Evolutionary conservation across 768 basidiomycete species (phyloP).

Genomic region (Macrocybe gigantea): DNA sequence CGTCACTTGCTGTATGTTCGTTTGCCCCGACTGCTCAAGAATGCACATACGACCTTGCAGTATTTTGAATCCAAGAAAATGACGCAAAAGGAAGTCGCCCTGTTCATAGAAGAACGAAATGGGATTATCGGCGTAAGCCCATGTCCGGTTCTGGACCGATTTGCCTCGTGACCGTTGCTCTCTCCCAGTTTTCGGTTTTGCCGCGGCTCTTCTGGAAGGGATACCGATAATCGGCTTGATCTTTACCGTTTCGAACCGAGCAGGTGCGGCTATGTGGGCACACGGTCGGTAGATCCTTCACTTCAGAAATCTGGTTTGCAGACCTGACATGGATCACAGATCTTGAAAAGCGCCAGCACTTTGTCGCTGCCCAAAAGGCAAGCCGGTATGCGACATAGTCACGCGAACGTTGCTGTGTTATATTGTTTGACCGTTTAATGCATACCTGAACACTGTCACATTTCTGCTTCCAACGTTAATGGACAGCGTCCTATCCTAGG

Average conservation of each 20-base stretch:
- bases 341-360: conserved; percentile 55
- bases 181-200: conserved; percentile 75
- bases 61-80: conserved; percentile 87
- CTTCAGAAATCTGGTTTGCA: background rate
- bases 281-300: conserved; percentile 41
- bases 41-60: conserved; percentile 23
- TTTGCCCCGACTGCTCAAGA: background rate
- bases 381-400: too few relatives aligned
- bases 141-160: background rate
- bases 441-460: too few relatives aligned
- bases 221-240: conserved; percentile 78
- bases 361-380: conserved; percentile 22
- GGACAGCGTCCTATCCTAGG: too few relatives aligned
- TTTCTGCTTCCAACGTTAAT: too few relatives aligned
- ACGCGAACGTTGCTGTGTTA: too few relatives aligned
- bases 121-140: conserved; percentile 72
- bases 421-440: too few relatives aligned
- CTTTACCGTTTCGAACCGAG: conserved; percentile 80
- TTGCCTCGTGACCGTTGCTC: conserved; percentile 1
- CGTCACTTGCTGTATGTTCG: conserved; percentile 9
- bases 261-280: conserved; percentile 95
- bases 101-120: conserved; percentile 85
- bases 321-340: conserved; percentile 29
- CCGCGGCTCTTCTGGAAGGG: conserved; percentile 74
- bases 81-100: conserved; percentile 57